Percentiles rank a stretch among this genome's conserved stretches.
These are phyloP conservation scores for Sonneratia alba DNA, from an alignment of 345 rosid species.

Conservation along the genomic window DNA sequence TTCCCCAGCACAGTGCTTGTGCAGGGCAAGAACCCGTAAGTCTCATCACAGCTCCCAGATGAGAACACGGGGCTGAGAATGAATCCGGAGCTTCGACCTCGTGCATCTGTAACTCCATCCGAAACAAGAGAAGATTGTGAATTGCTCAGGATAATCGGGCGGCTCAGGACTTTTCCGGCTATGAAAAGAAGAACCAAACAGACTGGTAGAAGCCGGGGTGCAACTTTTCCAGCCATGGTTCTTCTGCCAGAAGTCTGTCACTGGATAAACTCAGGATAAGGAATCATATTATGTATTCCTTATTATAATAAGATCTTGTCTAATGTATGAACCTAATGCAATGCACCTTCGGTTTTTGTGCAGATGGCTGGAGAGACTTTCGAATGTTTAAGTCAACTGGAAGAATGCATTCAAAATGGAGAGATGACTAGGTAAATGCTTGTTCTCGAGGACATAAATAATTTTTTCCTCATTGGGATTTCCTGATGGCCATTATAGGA, in stretches of 20 bases:
- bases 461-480: too few relatives aligned
- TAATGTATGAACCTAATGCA: background rate
- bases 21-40: slow-evolving; percentile 41
- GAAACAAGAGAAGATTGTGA: background rate
- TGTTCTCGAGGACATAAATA: too few relatives aligned
- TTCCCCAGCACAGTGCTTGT: slow-evolving; percentile 23
- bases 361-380: background rate
- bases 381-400: background rate
- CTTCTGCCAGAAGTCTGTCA: background rate
- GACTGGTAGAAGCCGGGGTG: background rate
- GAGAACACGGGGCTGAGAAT: slow-evolving; percentile 5
- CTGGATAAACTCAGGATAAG: background rate
- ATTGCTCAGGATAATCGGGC: background rate
- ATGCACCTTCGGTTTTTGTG: too few relatives aligned
- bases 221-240: background rate
- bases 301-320: background rate
- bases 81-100: background rate
- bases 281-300: background rate
- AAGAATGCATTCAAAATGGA: background rate
- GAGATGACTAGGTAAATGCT: background rate
- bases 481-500: too few relatives aligned
- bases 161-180: background rate
- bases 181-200: background rate
- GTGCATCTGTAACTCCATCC: background rate
- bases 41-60: slow-evolving; percentile 25